Percentiles rank a stretch among this genome's conserved stretches.
Evolutionary conservation across 257 asterid species (phyloP).

Genomic region (Jacaranda mimosifolia): DNA sequence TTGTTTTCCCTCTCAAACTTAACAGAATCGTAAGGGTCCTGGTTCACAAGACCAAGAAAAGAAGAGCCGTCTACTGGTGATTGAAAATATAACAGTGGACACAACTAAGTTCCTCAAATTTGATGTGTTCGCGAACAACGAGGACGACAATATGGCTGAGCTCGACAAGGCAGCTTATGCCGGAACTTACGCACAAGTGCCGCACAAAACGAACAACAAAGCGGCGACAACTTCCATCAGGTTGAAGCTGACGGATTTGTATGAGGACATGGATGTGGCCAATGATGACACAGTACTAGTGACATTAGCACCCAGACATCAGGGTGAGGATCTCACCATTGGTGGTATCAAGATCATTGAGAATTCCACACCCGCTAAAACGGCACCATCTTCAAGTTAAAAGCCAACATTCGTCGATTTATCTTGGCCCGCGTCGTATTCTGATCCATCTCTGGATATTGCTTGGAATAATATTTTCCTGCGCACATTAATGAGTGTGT

Average conservation of each 20-base stretch:
- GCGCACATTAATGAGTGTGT: no score
- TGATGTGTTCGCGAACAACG: constrained; percentile 47
- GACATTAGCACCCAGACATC: constrained; percentile 54
- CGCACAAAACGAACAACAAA: constrained; percentile 37
- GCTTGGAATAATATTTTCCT: not conserved
- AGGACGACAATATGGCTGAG: constrained; percentile 39
- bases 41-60: constrained; percentile 40
- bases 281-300: constrained; percentile 52
- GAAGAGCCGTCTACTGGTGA: constrained; percentile 35
- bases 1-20: constrained; percentile 34
- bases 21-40: constrained; percentile 16
- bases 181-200: constrained; percentile 56
- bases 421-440: no score
- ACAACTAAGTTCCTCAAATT: constrained; percentile 40
- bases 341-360: constrained; percentile 47
- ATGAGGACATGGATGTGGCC: constrained; percentile 56
- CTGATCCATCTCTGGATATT: no score
- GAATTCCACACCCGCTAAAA: not conserved
- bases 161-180: constrained; percentile 48
- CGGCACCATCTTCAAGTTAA: not conserved
- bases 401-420: no score
- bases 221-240: constrained; percentile 38
- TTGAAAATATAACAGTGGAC: constrained; percentile 42
- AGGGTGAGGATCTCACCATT: constrained; percentile 38
- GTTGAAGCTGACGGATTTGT: constrained; percentile 47